Evolutionary conservation across 257 asterid species (phyloP).

Genomic region (Thymus mandschuricus): DNA sequence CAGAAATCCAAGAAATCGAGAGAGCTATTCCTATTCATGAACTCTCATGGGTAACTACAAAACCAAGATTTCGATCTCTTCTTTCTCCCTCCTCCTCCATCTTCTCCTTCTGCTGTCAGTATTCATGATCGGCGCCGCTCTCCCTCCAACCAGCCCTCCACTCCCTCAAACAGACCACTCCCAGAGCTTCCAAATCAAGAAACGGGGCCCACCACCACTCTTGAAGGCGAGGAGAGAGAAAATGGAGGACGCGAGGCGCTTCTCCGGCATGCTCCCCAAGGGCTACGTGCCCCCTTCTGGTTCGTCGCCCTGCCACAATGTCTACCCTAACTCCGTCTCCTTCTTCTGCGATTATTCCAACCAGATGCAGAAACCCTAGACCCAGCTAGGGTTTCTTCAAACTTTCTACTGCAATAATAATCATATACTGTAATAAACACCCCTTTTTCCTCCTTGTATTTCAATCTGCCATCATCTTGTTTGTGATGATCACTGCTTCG

Average conservation of each 20-base stretch:
- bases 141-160: slow-evolving; percentile 3
- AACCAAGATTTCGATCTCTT: slow-evolving; percentile 22
- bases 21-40: slow-evolving; percentile 7
- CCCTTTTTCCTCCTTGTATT: too few relatives aligned
- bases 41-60: slow-evolving; percentile 24
- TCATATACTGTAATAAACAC: too few relatives aligned
- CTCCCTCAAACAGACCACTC: slow-evolving; percentile 7
- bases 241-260: slow-evolving; percentile 33
- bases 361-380: slow-evolving; percentile 37
- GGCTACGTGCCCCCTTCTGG: slow-evolving; percentile 86
- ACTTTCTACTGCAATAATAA: not conserved
- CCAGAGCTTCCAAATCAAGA: slow-evolving; percentile 35
- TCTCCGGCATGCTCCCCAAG: slow-evolving; percentile 78
- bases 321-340: slow-evolving; percentile 55
- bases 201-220: slow-evolving; percentile 25
- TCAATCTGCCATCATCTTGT: too few relatives aligned
- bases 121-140: slow-evolving; percentile 30
- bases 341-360: slow-evolving; percentile 56
- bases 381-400: not conserved
- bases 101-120: slow-evolving; percentile 26
- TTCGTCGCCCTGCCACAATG: slow-evolving; percentile 74
- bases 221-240: slow-evolving; percentile 30
- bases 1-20: not conserved
- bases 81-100: slow-evolving; percentile 25
- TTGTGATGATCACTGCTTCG: too few relatives aligned